Percentiles rank a stretch among this genome's conserved stretches.
Evolutionary conservation across 2,329 filamentous ascomycete genomes (phyloP).

Genomic region (Pezicula neosporulosa): DNA sequence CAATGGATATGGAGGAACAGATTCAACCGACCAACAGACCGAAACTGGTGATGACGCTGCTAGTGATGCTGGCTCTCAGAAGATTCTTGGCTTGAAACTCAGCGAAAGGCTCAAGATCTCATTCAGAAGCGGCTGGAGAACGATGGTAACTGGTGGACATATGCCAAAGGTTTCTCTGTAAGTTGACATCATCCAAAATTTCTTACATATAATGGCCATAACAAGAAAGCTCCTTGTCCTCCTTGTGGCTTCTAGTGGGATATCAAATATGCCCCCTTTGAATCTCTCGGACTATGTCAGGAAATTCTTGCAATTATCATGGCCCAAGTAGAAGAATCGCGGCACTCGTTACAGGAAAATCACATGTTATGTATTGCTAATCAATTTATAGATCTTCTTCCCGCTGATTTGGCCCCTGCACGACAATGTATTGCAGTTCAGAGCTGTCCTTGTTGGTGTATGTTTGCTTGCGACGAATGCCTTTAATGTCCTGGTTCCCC

Average conservation of each 20-base stretch:
- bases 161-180: constrained; percentile 68
- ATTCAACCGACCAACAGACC: constrained; percentile 11
- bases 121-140: constrained; percentile 69
- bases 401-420: constrained; percentile 76
- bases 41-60: constrained; percentile 12
- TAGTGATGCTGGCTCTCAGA: constrained; percentile 40
- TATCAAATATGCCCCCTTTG: too few relatives aligned
- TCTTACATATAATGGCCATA: too few relatives aligned
- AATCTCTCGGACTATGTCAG: too few relatives aligned
- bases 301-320: too few relatives aligned
- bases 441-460: constrained; percentile 61
- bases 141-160: constrained; percentile 74
- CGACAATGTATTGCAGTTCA: constrained; percentile 62
- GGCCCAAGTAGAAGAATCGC: not conserved
- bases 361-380: not conserved
- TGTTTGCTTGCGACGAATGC: constrained; percentile 69
- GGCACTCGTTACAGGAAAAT: not conserved
- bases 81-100: constrained; percentile 49
- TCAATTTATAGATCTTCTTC: constrained; percentile 56
- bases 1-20: constrained; percentile 22
- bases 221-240: too few relatives aligned
- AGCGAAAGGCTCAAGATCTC: constrained; percentile 51
- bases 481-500: constrained; percentile 74
- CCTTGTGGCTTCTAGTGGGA: too few relatives aligned
- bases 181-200: constrained; percentile 8